Conservation (phyloP, 495 filamentous ascomycete species). For the Letharia lupina region DNA sequence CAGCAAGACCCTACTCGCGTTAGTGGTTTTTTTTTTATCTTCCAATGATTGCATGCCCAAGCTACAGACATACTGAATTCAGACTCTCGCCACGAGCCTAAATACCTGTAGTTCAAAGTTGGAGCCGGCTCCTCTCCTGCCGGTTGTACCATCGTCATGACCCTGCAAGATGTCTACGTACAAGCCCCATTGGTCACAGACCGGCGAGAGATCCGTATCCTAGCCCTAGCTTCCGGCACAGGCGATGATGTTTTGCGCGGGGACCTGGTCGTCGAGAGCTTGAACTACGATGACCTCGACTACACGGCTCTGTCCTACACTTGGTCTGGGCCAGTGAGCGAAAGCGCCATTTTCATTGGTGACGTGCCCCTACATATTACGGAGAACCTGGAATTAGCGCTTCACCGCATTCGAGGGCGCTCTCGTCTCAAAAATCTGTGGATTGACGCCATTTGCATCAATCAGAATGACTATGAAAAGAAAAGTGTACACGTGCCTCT, state of each 20-base stretch:
- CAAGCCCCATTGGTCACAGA: not conserved
- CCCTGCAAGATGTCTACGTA: not conserved
- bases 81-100: too few species aligned
- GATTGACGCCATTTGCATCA: not conserved
- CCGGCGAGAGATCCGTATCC: conserved; percentile 4
- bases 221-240: not conserved
- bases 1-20: too few species aligned
- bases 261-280: not conserved
- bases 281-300: not conserved
- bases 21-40: too few species aligned
- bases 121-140: not conserved
- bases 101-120: too few species aligned
- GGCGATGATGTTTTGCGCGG: not conserved
- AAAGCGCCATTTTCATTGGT: not conserved
- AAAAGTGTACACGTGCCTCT: conserved; percentile 3
- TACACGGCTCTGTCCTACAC: conserved; percentile 9
- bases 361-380: not conserved
- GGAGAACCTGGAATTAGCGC: not conserved
- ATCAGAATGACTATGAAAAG: conserved; percentile 10
- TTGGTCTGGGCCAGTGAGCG: not conserved
- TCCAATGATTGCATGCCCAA: too few species aligned
- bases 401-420: not conserved
- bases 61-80: too few species aligned
- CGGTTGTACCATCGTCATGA: not conserved
- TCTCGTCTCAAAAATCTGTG: conserved; percentile 4